Base-by-base conservation (phyloP, 495 filamentous ascomycete genomes). In the Talaromyces nanjingensis region DNA sequence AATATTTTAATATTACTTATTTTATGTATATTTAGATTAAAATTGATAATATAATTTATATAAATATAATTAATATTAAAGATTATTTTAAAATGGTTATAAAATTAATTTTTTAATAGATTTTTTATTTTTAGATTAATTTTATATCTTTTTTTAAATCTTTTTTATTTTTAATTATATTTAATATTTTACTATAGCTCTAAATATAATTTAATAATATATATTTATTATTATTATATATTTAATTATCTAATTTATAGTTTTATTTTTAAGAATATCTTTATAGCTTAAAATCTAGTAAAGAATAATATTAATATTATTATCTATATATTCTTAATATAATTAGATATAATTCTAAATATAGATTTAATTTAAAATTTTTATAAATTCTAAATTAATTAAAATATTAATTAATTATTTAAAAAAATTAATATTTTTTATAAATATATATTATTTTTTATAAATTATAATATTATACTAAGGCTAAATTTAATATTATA, bases 241-340 rank as follows among this genome's bases (percentile, higher is more conserved):
- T 54, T 68, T 68, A 29, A 57, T 65, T 14, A 60, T 59, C 52
- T 29, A 37, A 53, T 68, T 65, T 39, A 65, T 65, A 56, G 60
- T 3, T 39, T 66, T 65, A 54, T 68, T 68, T 24, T 65, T 65
- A 42, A 47, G 49, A 18, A 64, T 64, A 8, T 60, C 66, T 62
- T 57, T 34, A 61, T 68, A 65, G 34, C 39, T 65, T 60, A 60
- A 55, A 33, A 66, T 68, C 55, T 25, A 62, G 20, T 63, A 39
- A 22, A 65, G 62, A 4, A 49, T 39, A 12, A 59, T 18, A 11
- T 33, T 18, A 24, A n/a, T 29, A 4, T 42, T 9, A 2, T 42
- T 59, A 1, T 20, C 57, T 18, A 20, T 18, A 7, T 8, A 14
- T 59, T 59, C 16, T n/a, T 31, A 59, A 6, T 59, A 29, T 12